phyloP scores from a whole-genome alignment of 257 asterid species.

The Penstemon barbatus region DNA sequence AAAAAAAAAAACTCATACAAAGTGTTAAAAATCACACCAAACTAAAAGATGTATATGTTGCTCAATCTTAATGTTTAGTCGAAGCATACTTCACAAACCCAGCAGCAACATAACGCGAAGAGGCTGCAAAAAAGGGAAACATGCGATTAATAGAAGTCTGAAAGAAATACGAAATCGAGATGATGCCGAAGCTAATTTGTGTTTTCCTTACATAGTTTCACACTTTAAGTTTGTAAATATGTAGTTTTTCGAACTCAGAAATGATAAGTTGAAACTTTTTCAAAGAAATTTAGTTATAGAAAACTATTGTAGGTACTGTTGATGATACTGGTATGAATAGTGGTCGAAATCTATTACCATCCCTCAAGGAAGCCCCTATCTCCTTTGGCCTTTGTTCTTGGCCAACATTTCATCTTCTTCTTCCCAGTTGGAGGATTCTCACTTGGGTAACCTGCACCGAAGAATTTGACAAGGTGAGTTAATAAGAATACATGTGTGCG shows the following conservation, averaged over 20 bases:
- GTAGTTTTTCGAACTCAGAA: neutral
- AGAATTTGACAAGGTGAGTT: neutral
- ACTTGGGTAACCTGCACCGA: conserved; percentile 53
- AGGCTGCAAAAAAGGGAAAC: conserved; percentile 48
- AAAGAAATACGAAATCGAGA: neutral
- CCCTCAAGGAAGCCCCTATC: conserved; percentile 75
- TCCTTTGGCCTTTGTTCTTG: conserved; percentile 63
- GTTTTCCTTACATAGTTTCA: too few relatives aligned
- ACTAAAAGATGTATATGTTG: neutral
- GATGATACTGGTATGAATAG: neutral
- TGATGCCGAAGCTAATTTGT: neutral
- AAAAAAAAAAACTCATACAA: neutral
- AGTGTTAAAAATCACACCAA: conserved; percentile 11
- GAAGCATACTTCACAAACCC: conserved; percentile 66
- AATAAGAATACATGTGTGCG: neutral
- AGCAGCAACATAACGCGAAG: conserved; percentile 73
- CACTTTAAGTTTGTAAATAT: too few relatives aligned
- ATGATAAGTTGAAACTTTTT: neutral
- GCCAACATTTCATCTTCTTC: conserved; percentile 48
- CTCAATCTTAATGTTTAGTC: conserved; percentile 17
- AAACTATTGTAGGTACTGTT: too few relatives aligned
- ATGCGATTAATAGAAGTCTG: neutral
- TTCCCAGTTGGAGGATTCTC: conserved; percentile 38
- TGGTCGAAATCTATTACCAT: conserved; percentile 40
- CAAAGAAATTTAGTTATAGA: too few relatives aligned